Evolutionary conservation across 257 asterid species (phyloP).

Genomic region (Scutellaria minor): DNA sequence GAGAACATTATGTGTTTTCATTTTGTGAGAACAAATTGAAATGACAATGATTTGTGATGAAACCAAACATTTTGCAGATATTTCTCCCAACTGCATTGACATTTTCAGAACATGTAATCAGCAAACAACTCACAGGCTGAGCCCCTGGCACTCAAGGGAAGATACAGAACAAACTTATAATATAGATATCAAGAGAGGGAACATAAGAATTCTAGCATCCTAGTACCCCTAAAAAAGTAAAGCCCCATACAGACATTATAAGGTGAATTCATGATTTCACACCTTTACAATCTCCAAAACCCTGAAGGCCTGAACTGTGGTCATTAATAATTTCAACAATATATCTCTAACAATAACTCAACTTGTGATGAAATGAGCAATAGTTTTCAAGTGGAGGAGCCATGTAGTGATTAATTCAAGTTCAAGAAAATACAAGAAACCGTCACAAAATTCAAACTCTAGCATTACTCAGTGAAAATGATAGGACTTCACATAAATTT

Average conservation of each 20-base stretch:
- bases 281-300: constrained; percentile 16
- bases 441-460: too few species aligned
- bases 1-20: background rate
- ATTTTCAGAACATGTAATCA: constrained; percentile 5
- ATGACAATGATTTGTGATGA: background rate
- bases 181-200: background rate
- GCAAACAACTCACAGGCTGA: background rate
- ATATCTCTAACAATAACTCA: background rate
- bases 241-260: background rate
- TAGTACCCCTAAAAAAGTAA: background rate
- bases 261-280: background rate
- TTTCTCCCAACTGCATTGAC: constrained; percentile 1
- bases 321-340: constrained; percentile 5
- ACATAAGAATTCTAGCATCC: background rate
- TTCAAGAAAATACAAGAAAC: too few species aligned
- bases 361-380: background rate
- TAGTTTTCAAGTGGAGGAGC: too few species aligned
- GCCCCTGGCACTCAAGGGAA: background rate
- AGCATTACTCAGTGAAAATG: too few species aligned
- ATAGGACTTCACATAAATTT: too few species aligned
- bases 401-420: too few species aligned
- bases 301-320: background rate
- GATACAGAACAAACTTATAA: constrained; percentile 1
- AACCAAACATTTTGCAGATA: background rate
- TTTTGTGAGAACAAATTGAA: background rate